These are phyloP conservation scores for Ceratopteris richardii DNA, from an alignment of 75 land plant species.

Conservation along the genomic window DNA sequence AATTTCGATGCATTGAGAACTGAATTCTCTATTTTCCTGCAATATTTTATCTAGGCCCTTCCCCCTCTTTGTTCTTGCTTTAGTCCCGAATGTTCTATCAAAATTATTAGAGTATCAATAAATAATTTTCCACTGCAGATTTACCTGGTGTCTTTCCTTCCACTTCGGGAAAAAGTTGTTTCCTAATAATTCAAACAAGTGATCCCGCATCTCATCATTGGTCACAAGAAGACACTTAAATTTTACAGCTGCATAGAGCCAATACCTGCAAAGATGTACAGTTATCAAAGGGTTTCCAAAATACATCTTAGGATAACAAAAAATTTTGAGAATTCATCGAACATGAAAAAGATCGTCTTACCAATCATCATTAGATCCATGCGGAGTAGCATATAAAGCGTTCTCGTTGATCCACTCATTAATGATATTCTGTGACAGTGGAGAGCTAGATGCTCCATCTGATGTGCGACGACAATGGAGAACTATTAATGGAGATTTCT, in stretches of 20 bases:
- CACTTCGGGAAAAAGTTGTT: constrained; percentile 55
- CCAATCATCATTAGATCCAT: constrained; percentile 91
- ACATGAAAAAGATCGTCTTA: background rate
- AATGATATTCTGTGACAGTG: constrained; percentile 33
- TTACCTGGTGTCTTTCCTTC: constrained; percentile 57
- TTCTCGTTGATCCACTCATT: constrained; percentile 30
- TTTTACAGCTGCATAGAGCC: constrained; percentile 85
- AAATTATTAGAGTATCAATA: background rate
- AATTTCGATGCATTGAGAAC: too few species aligned
- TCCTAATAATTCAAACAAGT: constrained; percentile 36
- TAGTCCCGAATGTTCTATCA: too few species aligned
- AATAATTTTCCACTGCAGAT: background rate
- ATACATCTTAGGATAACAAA: background rate
- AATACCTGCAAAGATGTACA: constrained; percentile 44
- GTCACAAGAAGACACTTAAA: constrained; percentile 43
- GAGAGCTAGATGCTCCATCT: constrained; percentile 24
- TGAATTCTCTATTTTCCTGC: background rate
- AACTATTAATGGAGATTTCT: constrained; percentile 58
- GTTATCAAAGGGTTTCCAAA: background rate
- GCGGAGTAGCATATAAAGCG: constrained; percentile 58
- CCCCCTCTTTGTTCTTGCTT: background rate
- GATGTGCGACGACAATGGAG: constrained; percentile 47
- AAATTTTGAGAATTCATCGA: background rate
- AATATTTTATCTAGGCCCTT: background rate
- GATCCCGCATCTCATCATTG: constrained; percentile 48